Conservation (phyloP, 306 rosid genomes). For the Cicer chorassanicum region DNA sequence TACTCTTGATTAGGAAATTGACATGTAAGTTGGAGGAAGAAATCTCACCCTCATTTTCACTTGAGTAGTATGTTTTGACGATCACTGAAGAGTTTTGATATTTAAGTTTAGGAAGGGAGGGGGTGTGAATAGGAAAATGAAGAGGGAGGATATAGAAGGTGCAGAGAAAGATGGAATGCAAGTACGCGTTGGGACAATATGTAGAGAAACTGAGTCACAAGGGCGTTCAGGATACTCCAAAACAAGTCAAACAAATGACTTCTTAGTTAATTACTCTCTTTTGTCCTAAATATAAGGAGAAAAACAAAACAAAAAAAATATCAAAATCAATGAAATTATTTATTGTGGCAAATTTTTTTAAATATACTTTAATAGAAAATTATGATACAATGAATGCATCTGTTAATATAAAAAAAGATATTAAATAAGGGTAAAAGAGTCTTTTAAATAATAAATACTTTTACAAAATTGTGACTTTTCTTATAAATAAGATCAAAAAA, state of each 20-base stretch:
- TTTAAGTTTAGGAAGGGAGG: background rate
- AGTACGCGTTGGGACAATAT: conserved; percentile 29
- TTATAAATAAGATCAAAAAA: too few relatives aligned
- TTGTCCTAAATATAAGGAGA: too few relatives aligned
- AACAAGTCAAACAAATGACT: conserved; percentile 42
- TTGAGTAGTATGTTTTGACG: conserved; percentile 43
- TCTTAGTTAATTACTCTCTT: background rate
- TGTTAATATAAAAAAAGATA: too few relatives aligned
- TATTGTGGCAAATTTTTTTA: too few relatives aligned
- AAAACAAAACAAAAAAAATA: too few relatives aligned
- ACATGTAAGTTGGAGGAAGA: conserved; percentile 29
- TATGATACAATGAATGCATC: too few relatives aligned
- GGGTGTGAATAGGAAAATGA: background rate
- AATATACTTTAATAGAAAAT: too few relatives aligned
- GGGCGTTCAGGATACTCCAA: conserved; percentile 30
- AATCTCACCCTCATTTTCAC: conserved; percentile 74
- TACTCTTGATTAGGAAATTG: background rate
- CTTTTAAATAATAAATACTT: too few relatives aligned
- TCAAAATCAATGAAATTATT: too few relatives aligned
- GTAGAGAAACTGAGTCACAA: conserved; percentile 18
- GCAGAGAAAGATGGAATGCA: conserved; percentile 40
- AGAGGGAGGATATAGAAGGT: conserved; percentile 18
- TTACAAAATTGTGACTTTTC: too few relatives aligned
- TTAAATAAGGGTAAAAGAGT: too few relatives aligned
- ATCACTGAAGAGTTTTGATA: conserved; percentile 6